These are phyloP conservation scores for Pseudogymnoascus sp. DNA, from an alignment of 2,329 filamentous ascomycete species.

Conservation along the genomic window DNA sequence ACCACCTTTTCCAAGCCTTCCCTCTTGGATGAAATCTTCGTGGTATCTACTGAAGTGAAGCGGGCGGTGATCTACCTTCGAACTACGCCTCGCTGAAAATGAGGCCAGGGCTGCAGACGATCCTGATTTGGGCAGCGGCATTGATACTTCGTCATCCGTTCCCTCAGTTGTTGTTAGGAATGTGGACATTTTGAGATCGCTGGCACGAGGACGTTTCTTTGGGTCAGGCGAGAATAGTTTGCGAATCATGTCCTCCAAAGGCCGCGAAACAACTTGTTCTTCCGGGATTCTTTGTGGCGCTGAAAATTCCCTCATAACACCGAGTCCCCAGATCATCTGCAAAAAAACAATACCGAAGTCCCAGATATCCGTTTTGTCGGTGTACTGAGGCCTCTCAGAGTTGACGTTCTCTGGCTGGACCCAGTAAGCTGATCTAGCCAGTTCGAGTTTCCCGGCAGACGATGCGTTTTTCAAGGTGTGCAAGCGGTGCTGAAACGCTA, in stretches of 20 bases:
- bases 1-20: conserved; percentile 81
- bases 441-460: conserved; percentile 38
- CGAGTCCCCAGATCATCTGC: conserved; percentile 87
- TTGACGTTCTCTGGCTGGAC: conserved; percentile 66
- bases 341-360: conserved; percentile 85
- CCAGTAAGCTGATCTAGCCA: conserved; percentile 71
- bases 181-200: conserved; percentile 29
- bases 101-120: conserved; percentile 41
- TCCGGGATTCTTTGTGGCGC: conserved; percentile 70
- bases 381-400: conserved; percentile 53
- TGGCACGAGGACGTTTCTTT: conserved; percentile 77
- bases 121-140: conserved; percentile 51
- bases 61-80: conserved; percentile 2
- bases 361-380: conserved; percentile 85
- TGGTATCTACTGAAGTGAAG: conserved; percentile 50
- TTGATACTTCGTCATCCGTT: conserved; percentile 3
- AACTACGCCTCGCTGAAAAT: conserved; percentile 24
- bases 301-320: conserved; percentile 66
- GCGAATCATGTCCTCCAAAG: conserved; percentile 69
- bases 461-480: conserved; percentile 49
- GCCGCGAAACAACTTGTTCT: conserved; percentile 60
- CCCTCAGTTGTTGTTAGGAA: conserved; percentile 1
- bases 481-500: conserved; percentile 60
- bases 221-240: conserved; percentile 80
- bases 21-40: conserved; percentile 85